Conservation (phyloP, 768 basidiomycete genomes). For the Suillus luteus region DNA sequence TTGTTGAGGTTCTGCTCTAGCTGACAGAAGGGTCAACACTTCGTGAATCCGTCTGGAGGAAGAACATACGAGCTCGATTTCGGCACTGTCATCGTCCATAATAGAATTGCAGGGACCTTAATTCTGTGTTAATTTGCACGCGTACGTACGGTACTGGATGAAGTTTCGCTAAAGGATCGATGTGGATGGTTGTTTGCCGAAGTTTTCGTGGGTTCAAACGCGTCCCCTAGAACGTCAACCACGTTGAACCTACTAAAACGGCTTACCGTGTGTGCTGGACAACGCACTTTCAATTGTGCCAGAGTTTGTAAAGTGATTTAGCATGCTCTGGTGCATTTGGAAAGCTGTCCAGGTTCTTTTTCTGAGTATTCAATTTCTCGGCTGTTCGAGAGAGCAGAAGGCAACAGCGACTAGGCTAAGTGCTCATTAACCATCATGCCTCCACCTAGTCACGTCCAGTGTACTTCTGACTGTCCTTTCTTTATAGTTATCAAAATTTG, state of each 20-base stretch:
- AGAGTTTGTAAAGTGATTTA: not conserved
- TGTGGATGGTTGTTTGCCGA: conserved; percentile 4
- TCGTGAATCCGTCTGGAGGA: conserved; percentile 1
- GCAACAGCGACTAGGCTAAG: not conserved
- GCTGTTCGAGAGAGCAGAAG: not conserved
- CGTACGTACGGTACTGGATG: not conserved
- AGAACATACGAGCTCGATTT: conserved; percentile 64
- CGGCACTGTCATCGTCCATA: conserved; percentile 68
- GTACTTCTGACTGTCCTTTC: not conserved
- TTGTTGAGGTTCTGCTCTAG: conserved; percentile 88
- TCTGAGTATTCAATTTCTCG: not conserved
- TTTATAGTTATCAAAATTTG: not conserved
- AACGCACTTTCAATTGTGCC: not conserved
- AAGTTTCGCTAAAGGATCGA: not conserved
- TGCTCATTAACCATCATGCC: not conserved
- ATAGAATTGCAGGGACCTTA: not conserved
- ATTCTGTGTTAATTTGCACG: not conserved
- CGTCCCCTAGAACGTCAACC: too few species aligned
- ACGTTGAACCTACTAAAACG: not conserved
- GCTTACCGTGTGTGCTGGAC: not conserved
- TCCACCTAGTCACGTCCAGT: not conserved
- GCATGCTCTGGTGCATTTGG: not conserved
- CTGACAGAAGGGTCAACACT: conserved; percentile 35
- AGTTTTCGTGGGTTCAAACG: not conserved
- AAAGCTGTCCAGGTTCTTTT: not conserved